Percentiles rank a stretch among this genome's conserved stretches.
Conservation (phyloP, 2,329 filamentous ascomycete genomes). For the Colletotrichum spaethianum region DNA sequence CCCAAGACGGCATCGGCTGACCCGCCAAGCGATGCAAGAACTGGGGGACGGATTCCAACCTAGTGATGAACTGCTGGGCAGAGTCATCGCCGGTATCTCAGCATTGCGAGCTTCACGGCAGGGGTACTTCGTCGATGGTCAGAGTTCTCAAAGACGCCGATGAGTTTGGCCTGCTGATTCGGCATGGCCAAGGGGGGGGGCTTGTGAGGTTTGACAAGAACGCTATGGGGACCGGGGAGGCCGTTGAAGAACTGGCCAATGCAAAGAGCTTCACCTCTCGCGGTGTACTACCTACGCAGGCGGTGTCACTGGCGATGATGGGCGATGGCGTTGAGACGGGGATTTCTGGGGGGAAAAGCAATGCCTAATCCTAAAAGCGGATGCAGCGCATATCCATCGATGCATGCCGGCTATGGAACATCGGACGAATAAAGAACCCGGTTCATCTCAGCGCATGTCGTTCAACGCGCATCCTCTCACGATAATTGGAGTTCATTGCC, state of each 20-base stretch:
- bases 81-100: not conserved
- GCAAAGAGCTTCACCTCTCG: constrained; percentile 14
- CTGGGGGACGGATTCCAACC: not conserved
- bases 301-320: constrained; percentile 5
- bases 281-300: no score
- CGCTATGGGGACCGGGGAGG: not conserved
- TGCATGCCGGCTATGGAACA: constrained; percentile 24
- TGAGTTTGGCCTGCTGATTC: constrained; percentile 3
- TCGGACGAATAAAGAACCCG: constrained; percentile 37
- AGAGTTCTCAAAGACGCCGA: not conserved
- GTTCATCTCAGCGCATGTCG: constrained; percentile 29
- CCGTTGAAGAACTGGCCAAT: constrained; percentile 10
- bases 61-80: not conserved
- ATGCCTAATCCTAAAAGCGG: constrained; percentile 22
- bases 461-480: constrained; percentile 32
- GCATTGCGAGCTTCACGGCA: not conserved
- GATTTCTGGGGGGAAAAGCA: constrained; percentile 6
- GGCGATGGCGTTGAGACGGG: constrained; percentile 15
- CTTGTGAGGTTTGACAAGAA: not conserved
- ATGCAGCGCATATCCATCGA: constrained; percentile 30
- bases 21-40: constrained; percentile 25
- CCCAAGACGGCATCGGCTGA: constrained; percentile 27
- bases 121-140: not conserved
- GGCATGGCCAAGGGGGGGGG: not conserved
- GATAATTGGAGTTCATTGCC: constrained; percentile 39